These are phyloP conservation scores for Solanum ahanhuiri DNA, from an alignment of 257 asterid genomes.

Conservation along the genomic window DNA sequence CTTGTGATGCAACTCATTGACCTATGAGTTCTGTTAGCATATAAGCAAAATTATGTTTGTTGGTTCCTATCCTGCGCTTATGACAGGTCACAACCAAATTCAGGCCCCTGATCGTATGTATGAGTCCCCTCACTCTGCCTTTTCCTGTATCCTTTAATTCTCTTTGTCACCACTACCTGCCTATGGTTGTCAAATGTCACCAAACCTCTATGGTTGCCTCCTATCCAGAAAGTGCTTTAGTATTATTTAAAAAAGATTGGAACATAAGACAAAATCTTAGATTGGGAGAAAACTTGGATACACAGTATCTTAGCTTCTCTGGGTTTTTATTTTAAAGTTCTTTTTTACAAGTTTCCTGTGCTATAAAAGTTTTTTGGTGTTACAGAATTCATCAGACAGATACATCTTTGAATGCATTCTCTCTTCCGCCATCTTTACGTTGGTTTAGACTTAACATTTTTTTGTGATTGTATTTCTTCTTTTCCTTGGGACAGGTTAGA, in stretches of 20 bases:
- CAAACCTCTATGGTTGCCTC: not conserved
- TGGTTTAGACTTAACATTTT: not conserved
- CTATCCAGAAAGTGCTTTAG: not conserved
- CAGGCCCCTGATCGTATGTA: not conserved
- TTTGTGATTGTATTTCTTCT: not conserved
- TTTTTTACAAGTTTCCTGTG: not conserved
- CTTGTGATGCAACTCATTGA: not conserved
- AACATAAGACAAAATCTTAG: not conserved
- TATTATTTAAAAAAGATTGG: not conserved
- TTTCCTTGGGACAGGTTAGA: slow-evolving; percentile 40
- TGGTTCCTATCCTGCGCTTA: not conserved
- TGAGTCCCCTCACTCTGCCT: not conserved
- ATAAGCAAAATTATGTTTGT: not conserved
- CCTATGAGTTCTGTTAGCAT: not conserved
- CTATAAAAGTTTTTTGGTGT: not conserved
- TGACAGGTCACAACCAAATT: not conserved
- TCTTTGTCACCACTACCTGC: not conserved
- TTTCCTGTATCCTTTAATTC: not conserved
- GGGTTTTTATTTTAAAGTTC: not conserved
- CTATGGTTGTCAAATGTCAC: not conserved
- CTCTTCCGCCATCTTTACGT: not conserved
- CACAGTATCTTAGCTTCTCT: not conserved
- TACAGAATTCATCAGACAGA: not conserved
- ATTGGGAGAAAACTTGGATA: not conserved
- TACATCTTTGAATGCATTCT: not conserved